A percentile compares a stretch with the other conserved stretches of the same genome.
These are phyloP conservation scores for Cinchona pubescens DNA, from an alignment of 257 asterid genomes.

Conservation along the genomic window DNA sequence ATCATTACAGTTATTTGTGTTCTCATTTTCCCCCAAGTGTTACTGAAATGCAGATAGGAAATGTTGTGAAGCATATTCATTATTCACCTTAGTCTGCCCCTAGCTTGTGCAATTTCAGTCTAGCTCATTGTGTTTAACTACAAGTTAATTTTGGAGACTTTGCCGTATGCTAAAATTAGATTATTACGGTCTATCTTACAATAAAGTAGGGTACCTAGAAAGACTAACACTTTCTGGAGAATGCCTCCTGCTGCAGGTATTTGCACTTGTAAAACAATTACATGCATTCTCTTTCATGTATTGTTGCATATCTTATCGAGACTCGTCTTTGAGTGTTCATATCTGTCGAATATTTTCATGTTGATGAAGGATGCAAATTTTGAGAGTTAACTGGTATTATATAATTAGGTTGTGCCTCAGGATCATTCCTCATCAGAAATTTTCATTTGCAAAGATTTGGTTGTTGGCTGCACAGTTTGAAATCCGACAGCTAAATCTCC, in stretches of 20 bases:
- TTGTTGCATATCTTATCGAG: not conserved
- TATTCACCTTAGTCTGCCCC: not conserved
- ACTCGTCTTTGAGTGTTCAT: not conserved
- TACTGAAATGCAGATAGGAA: too few species aligned
- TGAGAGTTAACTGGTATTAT: not conserved
- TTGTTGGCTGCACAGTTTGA: conserved; percentile 94
- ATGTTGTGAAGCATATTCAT: not conserved
- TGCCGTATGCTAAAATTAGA: too few species aligned
- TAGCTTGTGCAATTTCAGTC: not conserved
- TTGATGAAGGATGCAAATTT: too few species aligned
- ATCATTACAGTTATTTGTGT: not conserved
- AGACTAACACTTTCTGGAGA: not conserved
- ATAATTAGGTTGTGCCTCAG: conserved; percentile 18
- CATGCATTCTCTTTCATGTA: not conserved
- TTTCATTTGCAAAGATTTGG: conserved; percentile 92
- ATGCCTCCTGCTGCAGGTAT: not conserved
- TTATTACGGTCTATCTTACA: too few species aligned
- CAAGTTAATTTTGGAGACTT: too few species aligned
- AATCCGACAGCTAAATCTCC: conserved; percentile 68
- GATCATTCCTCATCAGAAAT: conserved; percentile 46
- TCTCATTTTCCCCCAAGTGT: not conserved
- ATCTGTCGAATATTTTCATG: conserved; percentile 4
- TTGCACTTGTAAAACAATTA: not conserved
- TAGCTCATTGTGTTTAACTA: too few species aligned
- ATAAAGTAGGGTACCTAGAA: not conserved